A percentile compares a stretch with the other conserved stretches of the same genome.
Evolutionary conservation across 208 protist genomes (phyloP).

Genomic region (Acanthamoeba lugdunensis): DNA sequence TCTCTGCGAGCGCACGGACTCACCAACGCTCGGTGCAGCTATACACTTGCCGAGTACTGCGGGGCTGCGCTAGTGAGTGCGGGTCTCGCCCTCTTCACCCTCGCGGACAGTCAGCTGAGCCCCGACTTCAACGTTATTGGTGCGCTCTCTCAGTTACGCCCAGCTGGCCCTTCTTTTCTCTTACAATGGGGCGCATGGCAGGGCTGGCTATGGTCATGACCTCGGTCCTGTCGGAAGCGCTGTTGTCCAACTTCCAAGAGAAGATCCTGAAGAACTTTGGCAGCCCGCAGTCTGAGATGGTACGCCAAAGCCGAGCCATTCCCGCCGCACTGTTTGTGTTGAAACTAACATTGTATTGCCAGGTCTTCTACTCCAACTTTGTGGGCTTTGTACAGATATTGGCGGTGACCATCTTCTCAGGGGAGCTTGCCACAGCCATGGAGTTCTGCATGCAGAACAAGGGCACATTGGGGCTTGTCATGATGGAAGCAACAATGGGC

Average conservation of each 20-base stretch:
- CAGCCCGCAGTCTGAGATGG: background rate
- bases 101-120: background rate
- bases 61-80: background rate
- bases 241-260: slow-evolving; percentile 22
- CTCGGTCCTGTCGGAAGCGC: background rate
- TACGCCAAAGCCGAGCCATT: background rate
- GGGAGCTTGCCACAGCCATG: background rate
- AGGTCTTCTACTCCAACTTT: slow-evolving; percentile 27
- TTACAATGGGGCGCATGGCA: background rate
- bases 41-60: background rate
- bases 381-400: background rate
- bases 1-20: background rate
- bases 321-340: background rate
- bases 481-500: slow-evolving; percentile 20
- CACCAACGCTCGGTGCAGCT: background rate
- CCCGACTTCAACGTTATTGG: background rate
- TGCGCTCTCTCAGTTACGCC: background rate
- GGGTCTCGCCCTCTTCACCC: background rate
- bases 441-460: background rate
- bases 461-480: background rate
- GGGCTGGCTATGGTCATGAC: background rate
- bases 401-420: background rate
- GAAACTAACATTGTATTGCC: background rate
- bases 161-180: background rate
- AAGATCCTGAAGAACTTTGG: slow-evolving; percentile 36